A percentile compares a stretch with the other conserved stretches of the same genome.
These are phyloP conservation scores for Lepidium didymum DNA, from an alignment of 345 rosid genomes.

Conservation along the genomic window DNA sequence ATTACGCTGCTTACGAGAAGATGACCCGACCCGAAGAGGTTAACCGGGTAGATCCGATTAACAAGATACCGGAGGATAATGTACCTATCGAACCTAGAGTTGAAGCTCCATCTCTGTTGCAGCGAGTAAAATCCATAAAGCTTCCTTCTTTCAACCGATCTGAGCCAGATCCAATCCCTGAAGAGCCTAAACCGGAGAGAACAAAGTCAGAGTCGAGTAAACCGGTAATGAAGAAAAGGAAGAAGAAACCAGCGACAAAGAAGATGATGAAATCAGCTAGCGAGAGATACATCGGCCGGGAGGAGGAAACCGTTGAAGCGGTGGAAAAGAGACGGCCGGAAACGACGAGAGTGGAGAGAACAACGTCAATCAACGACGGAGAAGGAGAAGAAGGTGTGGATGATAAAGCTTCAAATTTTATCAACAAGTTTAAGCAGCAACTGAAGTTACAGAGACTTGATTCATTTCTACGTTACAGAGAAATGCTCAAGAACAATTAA, in stretches of 20 bases:
- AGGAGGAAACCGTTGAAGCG: conserved; percentile 18
- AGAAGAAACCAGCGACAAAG: conserved; percentile 31
- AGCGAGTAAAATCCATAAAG: conserved; percentile 58
- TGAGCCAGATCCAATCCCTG: conserved; percentile 14
- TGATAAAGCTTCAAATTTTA: conserved; percentile 30
- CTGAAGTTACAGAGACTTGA: conserved; percentile 32
- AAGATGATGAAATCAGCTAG: conserved; percentile 69
- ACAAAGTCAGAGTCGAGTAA: conserved; percentile 36
- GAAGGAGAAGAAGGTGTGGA: conserved; percentile 30
- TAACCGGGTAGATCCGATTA: conserved; percentile 8
- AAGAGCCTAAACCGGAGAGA: conserved; percentile 33
- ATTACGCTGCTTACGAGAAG: conserved; percentile 14
- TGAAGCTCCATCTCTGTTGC: conserved; percentile 43
- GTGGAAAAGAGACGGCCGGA: conserved; percentile 32
- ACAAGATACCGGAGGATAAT: not conserved
- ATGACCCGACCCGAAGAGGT: conserved; percentile 7
- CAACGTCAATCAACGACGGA: conserved; percentile 21
- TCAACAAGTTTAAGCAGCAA: conserved; percentile 32
- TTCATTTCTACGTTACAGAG: conserved; percentile 29
- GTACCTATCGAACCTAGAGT: not conserved
- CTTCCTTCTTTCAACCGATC: conserved; percentile 32
- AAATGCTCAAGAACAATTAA: conserved; percentile 28
- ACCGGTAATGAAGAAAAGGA: conserved; percentile 23
- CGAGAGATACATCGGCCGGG: conserved; percentile 26
- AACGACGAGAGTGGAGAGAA: conserved; percentile 24